Conservation (phyloP, 768 basidiomycete genomes). For the Termitomyces sp. region DNA sequence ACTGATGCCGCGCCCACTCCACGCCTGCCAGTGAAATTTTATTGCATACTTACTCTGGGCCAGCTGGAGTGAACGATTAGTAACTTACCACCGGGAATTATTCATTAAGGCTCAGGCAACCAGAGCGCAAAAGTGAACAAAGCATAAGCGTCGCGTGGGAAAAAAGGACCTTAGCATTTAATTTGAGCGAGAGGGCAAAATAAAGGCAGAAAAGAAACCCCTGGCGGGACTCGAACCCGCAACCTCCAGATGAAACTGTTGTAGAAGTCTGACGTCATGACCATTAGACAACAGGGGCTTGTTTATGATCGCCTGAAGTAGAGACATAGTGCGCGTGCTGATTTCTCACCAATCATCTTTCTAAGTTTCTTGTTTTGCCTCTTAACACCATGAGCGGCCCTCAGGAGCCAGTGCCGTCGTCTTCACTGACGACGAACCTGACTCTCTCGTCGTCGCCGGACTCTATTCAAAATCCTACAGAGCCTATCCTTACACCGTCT, state of each 20-base stretch:
- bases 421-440: conserved; percentile 6
- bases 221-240: conserved; percentile 86
- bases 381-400: conserved; percentile 17
- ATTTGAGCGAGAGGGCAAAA: no score
- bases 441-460: conserved; percentile 18
- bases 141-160: no score
- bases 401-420: conserved; percentile 8
- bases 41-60: no score
- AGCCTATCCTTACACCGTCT: conserved; percentile 7
- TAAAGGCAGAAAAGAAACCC: no score
- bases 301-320: rapidly evolving
- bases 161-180: no score
- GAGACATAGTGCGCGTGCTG: rapidly evolving
- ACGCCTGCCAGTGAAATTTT: no score
- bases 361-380: not conserved
- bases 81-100: no score
- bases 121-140: no score
- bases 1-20: no score
- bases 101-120: no score
- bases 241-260: conserved; percentile 64
- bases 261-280: conserved; percentile 90
- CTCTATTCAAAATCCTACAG: conserved; percentile 5
- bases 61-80: no score
- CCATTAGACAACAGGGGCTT: conserved; percentile 86
- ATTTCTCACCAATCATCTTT: not conserved